A percentile compares a stretch with the other conserved stretches of the same genome.
phyloP scores from a whole-genome alignment of 768 basidiomycete species.

The Boletellus ananiceps region DNA sequence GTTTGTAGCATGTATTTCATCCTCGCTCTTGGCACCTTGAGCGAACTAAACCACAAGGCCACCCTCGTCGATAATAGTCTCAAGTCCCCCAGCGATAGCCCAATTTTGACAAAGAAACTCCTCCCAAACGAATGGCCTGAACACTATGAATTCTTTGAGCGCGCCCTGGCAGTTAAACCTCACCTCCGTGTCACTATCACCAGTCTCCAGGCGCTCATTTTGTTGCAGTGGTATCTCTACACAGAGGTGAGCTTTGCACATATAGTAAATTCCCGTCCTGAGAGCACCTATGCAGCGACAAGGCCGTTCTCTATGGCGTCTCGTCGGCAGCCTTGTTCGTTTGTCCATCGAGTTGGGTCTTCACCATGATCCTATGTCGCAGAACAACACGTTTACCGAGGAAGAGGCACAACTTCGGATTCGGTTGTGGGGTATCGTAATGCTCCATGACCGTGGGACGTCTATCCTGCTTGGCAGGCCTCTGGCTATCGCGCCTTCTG shows the following conservation, averaged over 20 bases:
- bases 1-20: conserved; percentile 75
- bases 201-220: conserved; percentile 77
- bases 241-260: conserved; percentile 56
- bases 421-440: conserved; percentile 79
- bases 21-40: conserved; percentile 75
- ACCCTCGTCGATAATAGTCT: conserved; percentile 47
- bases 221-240: conserved; percentile 87
- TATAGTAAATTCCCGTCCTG: conserved; percentile 3
- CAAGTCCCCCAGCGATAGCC: conserved; percentile 29
- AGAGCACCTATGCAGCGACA: conserved; percentile 52
- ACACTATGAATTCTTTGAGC: conserved; percentile 81
- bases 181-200: conserved; percentile 79
- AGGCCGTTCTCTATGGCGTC: conserved; percentile 85
- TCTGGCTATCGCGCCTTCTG: conserved; percentile 75
- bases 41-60: conserved; percentile 73
- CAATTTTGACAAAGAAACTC: conserved; percentile 50
- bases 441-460: conserved; percentile 84
- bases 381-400: conserved; percentile 58
- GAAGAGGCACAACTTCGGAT: conserved; percentile 77
- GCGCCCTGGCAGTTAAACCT: conserved; percentile 72
- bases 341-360: conserved; percentile 80
- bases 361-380: conserved; percentile 77
- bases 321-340: conserved; percentile 80
- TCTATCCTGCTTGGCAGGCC: conserved; percentile 85
- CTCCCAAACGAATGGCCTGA: conserved; percentile 66